phyloP scores from a whole-genome alignment of 345 rosid species.

The Garcia nutans region DNA sequence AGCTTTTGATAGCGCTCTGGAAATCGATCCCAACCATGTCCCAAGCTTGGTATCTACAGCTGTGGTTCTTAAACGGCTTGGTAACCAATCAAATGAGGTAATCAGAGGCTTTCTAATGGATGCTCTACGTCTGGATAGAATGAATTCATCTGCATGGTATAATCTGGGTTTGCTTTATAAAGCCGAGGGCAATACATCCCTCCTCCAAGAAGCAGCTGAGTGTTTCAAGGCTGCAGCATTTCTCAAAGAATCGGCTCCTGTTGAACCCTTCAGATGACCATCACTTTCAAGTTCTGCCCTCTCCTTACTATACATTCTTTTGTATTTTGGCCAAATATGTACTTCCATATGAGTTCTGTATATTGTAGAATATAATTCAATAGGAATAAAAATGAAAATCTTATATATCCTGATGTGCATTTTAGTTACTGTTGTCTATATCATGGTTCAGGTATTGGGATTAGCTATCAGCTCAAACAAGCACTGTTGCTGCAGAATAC shows the following conservation, averaged over 20 bases:
- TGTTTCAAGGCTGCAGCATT: conserved; percentile 61
- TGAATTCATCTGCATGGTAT: conserved; percentile 57
- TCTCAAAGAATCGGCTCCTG: conserved; percentile 53
- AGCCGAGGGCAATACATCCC: conserved; percentile 32
- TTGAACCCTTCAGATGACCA: conserved; percentile 59
- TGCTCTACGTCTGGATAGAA: conserved; percentile 52
- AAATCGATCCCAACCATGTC: conserved; percentile 52
- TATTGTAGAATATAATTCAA: conserved; percentile 9
- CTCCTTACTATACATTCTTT: background rate
- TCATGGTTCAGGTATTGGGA: background rate
- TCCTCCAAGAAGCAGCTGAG: conserved; percentile 46
- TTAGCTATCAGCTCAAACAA: background rate
- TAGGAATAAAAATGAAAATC: conserved; percentile 13
- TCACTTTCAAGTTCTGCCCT: background rate
- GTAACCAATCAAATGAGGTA: conserved; percentile 35
- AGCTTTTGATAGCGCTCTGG: conserved; percentile 49
- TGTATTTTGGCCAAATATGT: background rate
- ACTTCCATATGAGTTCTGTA: background rate
- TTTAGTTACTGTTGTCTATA: background rate
- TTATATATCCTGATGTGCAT: background rate
- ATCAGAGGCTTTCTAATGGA: conserved; percentile 51
- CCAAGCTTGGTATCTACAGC: conserved; percentile 60
- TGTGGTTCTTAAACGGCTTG: conserved; percentile 39
- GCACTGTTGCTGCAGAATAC: background rate
- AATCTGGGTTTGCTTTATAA: conserved; percentile 58